phyloP scores from a whole-genome alignment of 495 filamentous ascomycete species.

The Immersiella caudata region DNA sequence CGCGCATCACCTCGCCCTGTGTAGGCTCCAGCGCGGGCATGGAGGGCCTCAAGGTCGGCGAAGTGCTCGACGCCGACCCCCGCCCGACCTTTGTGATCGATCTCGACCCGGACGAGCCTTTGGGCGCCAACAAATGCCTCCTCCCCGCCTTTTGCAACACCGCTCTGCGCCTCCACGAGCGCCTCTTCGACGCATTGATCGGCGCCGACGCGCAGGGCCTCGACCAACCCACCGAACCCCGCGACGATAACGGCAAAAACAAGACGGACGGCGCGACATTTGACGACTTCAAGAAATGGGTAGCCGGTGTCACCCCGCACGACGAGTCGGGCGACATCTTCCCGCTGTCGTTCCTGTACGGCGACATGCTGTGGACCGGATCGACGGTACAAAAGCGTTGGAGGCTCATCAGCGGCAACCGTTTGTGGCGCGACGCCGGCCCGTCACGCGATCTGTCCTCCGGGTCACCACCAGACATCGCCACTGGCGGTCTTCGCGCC shows the following conservation, averaged over 20 bases:
- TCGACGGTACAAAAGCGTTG: conserved; percentile 61
- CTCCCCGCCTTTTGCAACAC: conserved; percentile 55
- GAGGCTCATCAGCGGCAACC: conserved; percentile 55
- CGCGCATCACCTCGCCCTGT: not conserved
- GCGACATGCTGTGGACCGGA: conserved; percentile 61
- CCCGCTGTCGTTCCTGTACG: conserved; percentile 56
- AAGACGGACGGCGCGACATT: conserved; percentile 26
- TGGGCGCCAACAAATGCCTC: conserved; percentile 37
- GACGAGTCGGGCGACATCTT: conserved; percentile 52
- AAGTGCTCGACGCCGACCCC: conserved; percentile 64
- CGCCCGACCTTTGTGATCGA: conserved; percentile 67
- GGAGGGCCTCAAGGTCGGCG: conserved; percentile 43
- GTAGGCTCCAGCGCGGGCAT: conserved; percentile 13
- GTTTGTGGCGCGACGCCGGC: conserved; percentile 23
- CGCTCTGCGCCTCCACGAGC: conserved; percentile 45
- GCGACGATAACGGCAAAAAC: conserved; percentile 13
- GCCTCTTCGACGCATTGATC: conserved; percentile 48
- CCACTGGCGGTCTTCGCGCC: conserved; percentile 25
- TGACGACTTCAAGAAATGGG: conserved; percentile 57
- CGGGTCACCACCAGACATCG: conserved; percentile 26
- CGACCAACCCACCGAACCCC: not conserved
- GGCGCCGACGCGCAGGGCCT: conserved; percentile 36
- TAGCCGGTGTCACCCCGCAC: conserved; percentile 51
- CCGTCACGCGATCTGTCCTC: conserved; percentile 24
- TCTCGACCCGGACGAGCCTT: conserved; percentile 49